Evolutionary conservation across 1,284 basidiomycete species (phyloP), one percentile per base, ranked within the genome.

Genomic region (Trichosporon sp.): DNA sequence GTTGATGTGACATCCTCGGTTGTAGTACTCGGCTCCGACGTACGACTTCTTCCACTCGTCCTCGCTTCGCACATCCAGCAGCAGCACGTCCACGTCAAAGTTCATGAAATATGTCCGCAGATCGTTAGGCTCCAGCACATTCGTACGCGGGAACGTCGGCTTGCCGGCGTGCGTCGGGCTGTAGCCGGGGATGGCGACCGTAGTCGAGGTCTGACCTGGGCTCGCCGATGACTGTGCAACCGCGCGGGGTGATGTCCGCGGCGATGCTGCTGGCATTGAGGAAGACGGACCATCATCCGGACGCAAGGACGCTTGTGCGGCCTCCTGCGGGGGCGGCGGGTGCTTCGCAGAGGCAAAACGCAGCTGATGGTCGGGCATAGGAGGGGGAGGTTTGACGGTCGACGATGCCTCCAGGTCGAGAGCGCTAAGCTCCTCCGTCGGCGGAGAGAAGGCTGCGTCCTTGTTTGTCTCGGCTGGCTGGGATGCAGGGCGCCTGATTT

Each of bases 11-110:
- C 88, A 87, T 40, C 71, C 73, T 37, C 71, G 70, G 32, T 59
- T 58, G 58, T 72, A 68, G 54, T 74, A 76, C 61, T 88, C 85
- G 23, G 77, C 75, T 60, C 84, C 86, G 62, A 97, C 89, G 67
- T 89, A 87, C 60, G 89, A 90, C 9, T 74, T 80, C 67, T 91
- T 86, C 71, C 89, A 95, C 64, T 91, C 89, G 4, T 86, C 86
- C 40, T 92, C 83, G 9, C 86, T 85, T 23, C 95, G 86, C 8
- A 95, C 85, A 77, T 98, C 95, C 25, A 97, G 82, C 14, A 97
- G 74, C 5, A 98, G 82, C 6, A 93, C 85, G 59, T 87, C 87
- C 68, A 87, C 81, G 19, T 85, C 81, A 1, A 72, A 76, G 58
- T 84, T 83, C 52, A 81, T 69, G 66, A 90, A 80, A 74, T 88